These are phyloP conservation scores for Xylaria sp. DNA, from an alignment of 2,329 filamentous ascomycete species.

Conservation along the genomic window DNA sequence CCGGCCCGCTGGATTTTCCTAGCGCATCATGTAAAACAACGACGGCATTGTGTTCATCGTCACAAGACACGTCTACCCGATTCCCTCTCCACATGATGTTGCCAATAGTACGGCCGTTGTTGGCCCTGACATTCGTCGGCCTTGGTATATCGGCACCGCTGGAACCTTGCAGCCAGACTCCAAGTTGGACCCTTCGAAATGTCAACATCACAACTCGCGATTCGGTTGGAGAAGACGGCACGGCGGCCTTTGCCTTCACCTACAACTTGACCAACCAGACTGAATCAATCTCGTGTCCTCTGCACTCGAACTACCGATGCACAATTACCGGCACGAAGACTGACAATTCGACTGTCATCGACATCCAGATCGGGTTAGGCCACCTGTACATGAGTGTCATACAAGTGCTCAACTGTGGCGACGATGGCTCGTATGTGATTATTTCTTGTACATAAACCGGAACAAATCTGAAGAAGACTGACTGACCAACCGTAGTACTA, in stretches of 20 bases:
- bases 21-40: conserved; percentile 1
- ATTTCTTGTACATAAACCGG: neutral
- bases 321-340: conserved; percentile 33
- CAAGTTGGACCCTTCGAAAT: conserved; percentile 34
- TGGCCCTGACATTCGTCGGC: conserved; percentile 13
- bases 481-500: conserved; percentile 20
- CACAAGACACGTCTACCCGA: neutral
- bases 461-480: neutral
- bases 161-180: conserved; percentile 25
- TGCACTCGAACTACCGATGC: conserved; percentile 36
- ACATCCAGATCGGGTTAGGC: conserved; percentile 31
- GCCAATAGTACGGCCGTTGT: conserved; percentile 11
- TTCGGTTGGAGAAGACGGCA: conserved; percentile 26
- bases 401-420: conserved; percentile 27
- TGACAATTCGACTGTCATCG: conserved; percentile 35
- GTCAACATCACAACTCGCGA: conserved; percentile 34
- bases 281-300: conserved; percentile 27
- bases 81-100: conserved; percentile 21
- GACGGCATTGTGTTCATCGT: conserved; percentile 1
- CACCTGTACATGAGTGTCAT: conserved; percentile 29
- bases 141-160: conserved; percentile 17
- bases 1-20: conserved; percentile 1
- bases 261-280: conserved; percentile 36
- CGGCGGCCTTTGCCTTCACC: conserved; percentile 28
- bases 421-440: conserved; percentile 26